Evolutionary conservation across 352 stramenopile genomes (phyloP).

Genomic region (Globisporangium perplexum): DNA sequence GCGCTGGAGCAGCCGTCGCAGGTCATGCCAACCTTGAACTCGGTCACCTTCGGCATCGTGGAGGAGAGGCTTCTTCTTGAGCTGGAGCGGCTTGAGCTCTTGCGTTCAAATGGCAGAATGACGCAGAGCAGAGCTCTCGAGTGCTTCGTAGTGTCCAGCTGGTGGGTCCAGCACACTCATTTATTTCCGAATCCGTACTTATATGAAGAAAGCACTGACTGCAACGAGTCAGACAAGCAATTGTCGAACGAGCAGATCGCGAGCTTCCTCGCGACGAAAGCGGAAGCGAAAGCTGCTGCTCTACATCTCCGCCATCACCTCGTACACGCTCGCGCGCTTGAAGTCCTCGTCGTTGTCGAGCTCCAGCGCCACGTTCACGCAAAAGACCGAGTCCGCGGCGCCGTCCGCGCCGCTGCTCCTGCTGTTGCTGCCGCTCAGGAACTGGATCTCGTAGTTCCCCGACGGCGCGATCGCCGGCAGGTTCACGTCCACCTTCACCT

Average conservation of each 20-base stretch:
- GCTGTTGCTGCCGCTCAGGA: constrained; percentile 53
- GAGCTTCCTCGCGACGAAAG: too few relatives aligned
- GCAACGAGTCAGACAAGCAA: neutral
- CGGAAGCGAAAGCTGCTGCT: neutral
- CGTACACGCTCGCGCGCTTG: constrained; percentile 56
- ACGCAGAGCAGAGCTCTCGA: too few relatives aligned
- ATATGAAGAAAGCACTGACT: neutral
- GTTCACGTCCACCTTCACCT: constrained; percentile 79
- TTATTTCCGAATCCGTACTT: neutral
- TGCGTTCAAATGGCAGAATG: neutral
- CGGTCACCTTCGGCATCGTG: constrained; percentile 60
- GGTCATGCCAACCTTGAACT: constrained; percentile 90
- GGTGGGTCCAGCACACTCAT: neutral
- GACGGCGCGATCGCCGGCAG: constrained; percentile 69
- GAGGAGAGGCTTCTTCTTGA: constrained; percentile 4
- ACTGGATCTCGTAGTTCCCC: constrained; percentile 79
- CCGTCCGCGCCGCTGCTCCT: too few relatives aligned
- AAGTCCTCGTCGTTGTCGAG: constrained; percentile 29
- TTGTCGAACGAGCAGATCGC: neutral
- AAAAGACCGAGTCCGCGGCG: constrained; percentile 51
- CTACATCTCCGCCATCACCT: constrained; percentile 68
- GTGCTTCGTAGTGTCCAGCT: too few relatives aligned
- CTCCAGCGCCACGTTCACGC: constrained; percentile 73
- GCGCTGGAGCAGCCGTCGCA: constrained; percentile 88
- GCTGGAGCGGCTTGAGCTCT: constrained; percentile 5